These are phyloP conservation scores for Lyophyllum atratum DNA, from an alignment of 768 basidiomycete genomes.

Conservation along the genomic window DNA sequence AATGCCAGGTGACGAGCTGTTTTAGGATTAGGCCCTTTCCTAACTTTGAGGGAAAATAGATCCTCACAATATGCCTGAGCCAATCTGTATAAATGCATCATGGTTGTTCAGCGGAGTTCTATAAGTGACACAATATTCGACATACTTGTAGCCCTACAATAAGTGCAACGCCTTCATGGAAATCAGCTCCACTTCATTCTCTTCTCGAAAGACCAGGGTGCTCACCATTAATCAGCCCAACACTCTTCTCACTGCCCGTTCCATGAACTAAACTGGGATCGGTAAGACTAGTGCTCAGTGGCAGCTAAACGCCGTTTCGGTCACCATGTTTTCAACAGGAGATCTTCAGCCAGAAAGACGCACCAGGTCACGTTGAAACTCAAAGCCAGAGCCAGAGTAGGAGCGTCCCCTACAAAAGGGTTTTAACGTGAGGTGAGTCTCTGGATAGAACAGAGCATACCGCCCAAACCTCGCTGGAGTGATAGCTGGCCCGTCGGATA, in stretches of 20 bases:
- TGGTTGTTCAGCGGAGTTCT: neutral
- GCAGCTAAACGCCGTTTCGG: conserved; percentile 41
- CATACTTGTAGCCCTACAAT: conserved; percentile 80
- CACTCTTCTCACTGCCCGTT: conserved; percentile 65
- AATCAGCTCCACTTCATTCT: neutral
- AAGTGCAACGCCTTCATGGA: conserved; percentile 71
- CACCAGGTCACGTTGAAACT: conserved; percentile 71
- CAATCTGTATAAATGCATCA: conserved; percentile 52
- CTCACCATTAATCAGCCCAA: conserved; percentile 77
- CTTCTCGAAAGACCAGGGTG: conserved; percentile 4
- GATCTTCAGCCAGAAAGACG: conserved; percentile 13
- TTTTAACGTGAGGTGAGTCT: neutral
- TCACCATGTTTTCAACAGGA: neutral
- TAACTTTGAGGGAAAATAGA: neutral
- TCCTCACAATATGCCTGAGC: conserved; percentile 89
- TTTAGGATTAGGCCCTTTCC: conserved; percentile 2
- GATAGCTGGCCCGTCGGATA: conserved; percentile 60
- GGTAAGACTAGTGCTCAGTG: conserved; percentile 74
- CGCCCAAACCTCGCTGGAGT: conserved; percentile 34
- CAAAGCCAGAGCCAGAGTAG: conserved; percentile 74
- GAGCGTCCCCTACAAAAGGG: conserved; percentile 45
- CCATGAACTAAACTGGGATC: conserved; percentile 57
- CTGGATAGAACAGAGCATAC: conserved; percentile 24
- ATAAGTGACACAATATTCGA: neutral
- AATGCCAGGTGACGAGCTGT: conserved; percentile 88